Evolutionary conservation across 2,329 filamentous ascomycete species (phyloP).

Genomic region (Trichoderma harzianum): DNA sequence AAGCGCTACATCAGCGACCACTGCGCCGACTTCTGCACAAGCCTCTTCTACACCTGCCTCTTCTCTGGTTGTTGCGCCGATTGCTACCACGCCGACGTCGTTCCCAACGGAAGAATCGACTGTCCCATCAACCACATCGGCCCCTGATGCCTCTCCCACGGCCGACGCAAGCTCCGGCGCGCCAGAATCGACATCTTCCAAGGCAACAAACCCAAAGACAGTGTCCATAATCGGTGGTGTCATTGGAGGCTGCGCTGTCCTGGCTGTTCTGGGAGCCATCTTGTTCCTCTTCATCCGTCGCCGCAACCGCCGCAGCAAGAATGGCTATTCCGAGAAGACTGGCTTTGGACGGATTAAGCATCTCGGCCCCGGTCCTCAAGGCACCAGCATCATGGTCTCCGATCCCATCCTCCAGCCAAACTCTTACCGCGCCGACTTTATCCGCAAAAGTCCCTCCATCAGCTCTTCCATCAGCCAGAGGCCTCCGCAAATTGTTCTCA

Average conservation of each 20-base stretch:
- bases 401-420: conserved; percentile 50
- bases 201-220: conserved; percentile 30
- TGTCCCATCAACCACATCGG: background rate
- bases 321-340: conserved; percentile 21
- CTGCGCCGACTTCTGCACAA: conserved; percentile 21
- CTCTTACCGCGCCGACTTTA: conserved; percentile 51
- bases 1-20: conserved; percentile 23
- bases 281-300: conserved; percentile 40
- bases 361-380: conserved; percentile 23
- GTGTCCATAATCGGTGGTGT: conserved; percentile 47
- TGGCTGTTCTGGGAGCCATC: conserved; percentile 39
- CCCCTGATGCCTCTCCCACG: background rate
- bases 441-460: conserved; percentile 35
- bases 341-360: conserved; percentile 20
- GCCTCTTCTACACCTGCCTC: conserved; percentile 20
- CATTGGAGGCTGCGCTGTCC: conserved; percentile 43
- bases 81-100: background rate
- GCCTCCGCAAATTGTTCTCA: conserved; percentile 14
- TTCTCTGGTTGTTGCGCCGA: background rate
- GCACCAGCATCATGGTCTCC: conserved; percentile 47
- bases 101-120: background rate
- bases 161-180: conserved; percentile 15
- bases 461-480: conserved; percentile 17
- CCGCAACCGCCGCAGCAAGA: conserved; percentile 15
- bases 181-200: background rate